phyloP scores from a whole-genome alignment of 306 rosid species.

The Begonia peltatifolia region DNA sequence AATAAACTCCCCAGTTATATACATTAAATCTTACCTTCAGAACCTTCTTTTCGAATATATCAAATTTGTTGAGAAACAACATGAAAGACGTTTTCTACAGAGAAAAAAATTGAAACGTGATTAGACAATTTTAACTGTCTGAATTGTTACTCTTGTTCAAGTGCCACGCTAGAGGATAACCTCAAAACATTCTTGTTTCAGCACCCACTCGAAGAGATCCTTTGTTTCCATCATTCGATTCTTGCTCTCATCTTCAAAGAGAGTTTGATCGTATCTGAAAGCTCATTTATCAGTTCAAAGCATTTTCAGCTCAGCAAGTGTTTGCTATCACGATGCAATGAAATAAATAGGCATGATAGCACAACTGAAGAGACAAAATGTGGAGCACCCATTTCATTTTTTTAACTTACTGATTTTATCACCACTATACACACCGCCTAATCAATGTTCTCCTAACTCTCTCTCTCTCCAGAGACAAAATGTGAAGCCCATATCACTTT shows the following conservation, averaged over 20 bases:
- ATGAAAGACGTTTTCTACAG: conserved; percentile 93
- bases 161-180: conserved; percentile 20
- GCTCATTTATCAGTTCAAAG: conserved; percentile 4
- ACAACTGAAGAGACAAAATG: no score
- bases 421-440: no score
- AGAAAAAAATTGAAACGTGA: conserved; percentile 4
- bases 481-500: no score
- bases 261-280: conserved; percentile 93
- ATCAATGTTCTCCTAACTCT: no score
- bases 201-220: conserved; percentile 94
- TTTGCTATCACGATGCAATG: not conserved
- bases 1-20: not conserved
- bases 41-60: conserved; percentile 91
- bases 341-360: not conserved
- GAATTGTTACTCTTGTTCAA: not conserved
- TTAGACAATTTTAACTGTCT: not conserved
- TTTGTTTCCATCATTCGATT: conserved; percentile 94
- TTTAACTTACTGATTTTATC: no score
- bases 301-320: not conserved
- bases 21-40: conserved; percentile 45
- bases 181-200: conserved; percentile 96
- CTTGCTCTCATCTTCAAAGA: conserved; percentile 87
- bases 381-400: no score
- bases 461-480: no score
- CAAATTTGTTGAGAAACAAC: conserved; percentile 94